phyloP scores from a whole-genome alignment of 2,329 filamentous ascomycete genomes.

The Pseudogymnoascus sp. region DNA sequence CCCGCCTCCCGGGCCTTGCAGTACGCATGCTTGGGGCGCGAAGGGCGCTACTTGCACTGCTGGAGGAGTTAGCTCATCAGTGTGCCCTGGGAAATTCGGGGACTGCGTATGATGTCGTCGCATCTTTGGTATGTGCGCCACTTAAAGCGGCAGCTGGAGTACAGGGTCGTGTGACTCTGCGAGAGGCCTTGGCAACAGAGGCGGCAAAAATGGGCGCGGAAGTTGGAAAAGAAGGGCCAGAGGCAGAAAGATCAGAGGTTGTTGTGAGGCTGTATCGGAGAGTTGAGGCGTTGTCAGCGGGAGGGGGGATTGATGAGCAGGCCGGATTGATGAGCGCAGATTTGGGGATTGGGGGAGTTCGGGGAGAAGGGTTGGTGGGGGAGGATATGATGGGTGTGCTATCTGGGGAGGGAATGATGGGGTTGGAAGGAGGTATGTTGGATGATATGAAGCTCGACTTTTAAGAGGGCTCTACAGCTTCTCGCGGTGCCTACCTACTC shows the following conservation, averaged over 20 bases:
- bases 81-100: constrained; percentile 51
- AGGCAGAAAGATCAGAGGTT: constrained; percentile 19
- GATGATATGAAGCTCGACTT: constrained; percentile 13
- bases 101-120: constrained; percentile 60
- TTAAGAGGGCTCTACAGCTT: not conserved
- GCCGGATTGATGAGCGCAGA: not conserved
- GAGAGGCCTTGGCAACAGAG: constrained; percentile 22
- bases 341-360: not conserved
- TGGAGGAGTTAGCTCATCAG: constrained; percentile 60
- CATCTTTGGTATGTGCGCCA: constrained; percentile 63
- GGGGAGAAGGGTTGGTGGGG: not conserved
- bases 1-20: constrained; percentile 58
- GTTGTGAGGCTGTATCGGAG: constrained; percentile 26
- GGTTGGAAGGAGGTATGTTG: constrained; percentile 11
- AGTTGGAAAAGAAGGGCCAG: not conserved
- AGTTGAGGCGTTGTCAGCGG: constrained; percentile 23
- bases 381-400: constrained; percentile 11
- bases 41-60: constrained; percentile 50
- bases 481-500: not conserved
- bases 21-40: constrained; percentile 54
- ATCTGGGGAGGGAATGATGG: constrained; percentile 8
- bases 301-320: constrained; percentile 11
- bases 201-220: not conserved
- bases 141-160: constrained; percentile 14
- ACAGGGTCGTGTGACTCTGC: constrained; percentile 25